Base-by-base conservation (phyloP, 345 rosid species). In the Pugionium dolabratum region DNA sequence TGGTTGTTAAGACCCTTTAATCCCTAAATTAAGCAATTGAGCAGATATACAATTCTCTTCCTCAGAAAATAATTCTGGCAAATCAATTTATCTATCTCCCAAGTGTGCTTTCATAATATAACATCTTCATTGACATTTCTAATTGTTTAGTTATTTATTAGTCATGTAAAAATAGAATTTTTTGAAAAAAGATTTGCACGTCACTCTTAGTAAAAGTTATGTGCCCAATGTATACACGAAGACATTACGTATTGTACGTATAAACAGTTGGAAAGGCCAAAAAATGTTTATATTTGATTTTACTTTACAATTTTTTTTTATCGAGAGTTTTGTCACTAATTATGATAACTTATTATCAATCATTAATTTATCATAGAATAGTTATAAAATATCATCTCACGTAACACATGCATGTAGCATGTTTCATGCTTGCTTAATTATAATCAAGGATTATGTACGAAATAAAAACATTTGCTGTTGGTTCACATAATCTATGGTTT, bases 1-100 rank as follows among this genome's bases (percentile, higher is more conserved):
- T 81, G 85, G 90, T 85, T 10, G 94, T 85, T 83, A 85, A 80
- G 83, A 6, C 27, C 51, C 58, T 74, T 72, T 76, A 83, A 79
- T 75, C 81, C 80, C 79, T 70, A 74, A 39, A 74, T 82, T 84
- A 82, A 82, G 89, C 84, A 81, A 86, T 69, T 58, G 77, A 76
- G 57, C 61, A 62, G 54, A 51, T 70, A 71, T 57, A 50, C 4
- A 37, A 5, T 4, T 36, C 65, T 64, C 76, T 64, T 64, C 66
- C 7, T 57, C 71, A 64, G 49, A 64, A 4, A 78, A 35, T 66
- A 44, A 28, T 47, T 59, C 62, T 44, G 18, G 32, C 72, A 59
- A 66, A 72, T 57, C 62, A 57, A 72, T 40, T 49, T 45, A 3
- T 31, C 28, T 45, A 44, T 41, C 26, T 28, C 7, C 18, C 41